Conservation (phyloP, 768 basidiomycete genomes). For the Inosperma sp. region DNA sequence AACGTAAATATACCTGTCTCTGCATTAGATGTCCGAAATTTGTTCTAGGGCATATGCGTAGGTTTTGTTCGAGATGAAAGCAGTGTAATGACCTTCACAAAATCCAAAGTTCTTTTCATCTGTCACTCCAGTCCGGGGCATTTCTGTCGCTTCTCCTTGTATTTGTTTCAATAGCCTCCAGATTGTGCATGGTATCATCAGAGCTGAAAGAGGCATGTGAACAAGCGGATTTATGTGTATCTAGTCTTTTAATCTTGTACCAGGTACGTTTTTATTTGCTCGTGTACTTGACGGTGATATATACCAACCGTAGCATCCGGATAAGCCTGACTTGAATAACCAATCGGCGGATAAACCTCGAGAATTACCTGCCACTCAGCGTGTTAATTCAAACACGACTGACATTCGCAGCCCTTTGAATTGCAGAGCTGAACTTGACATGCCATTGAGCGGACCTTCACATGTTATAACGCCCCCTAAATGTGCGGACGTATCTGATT, state of each 20-base stretch:
- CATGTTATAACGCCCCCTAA: no score
- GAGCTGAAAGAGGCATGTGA: constrained; percentile 41
- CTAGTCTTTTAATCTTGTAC: constrained; percentile 8
- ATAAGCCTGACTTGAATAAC: no score
- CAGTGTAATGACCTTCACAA: neutral
- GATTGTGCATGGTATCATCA: constrained; percentile 43
- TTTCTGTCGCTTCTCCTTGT: constrained; percentile 67
- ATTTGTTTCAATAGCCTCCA: constrained; percentile 56
- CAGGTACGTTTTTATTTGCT: constrained; percentile 8
- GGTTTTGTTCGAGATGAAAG: constrained; percentile 13
- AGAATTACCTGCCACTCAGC: no score
- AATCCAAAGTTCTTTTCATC: constrained; percentile 49
- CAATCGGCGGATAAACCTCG: no score
- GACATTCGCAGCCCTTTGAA: no score
- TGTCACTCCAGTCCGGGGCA: constrained; percentile 66
- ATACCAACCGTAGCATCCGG: no score
- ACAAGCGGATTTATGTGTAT: constrained; percentile 12
- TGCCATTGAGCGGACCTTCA: no score
- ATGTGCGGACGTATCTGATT: no score
- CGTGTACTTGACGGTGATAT: no score
- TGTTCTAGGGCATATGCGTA: constrained; percentile 51
- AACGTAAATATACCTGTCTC: neutral
- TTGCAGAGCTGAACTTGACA: no score
- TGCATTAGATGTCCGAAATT: constrained; percentile 21
- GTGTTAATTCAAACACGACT: no score